phyloP scores from a whole-genome alignment of 1,139 yeast species.

The Suhomyces wounanorum region DNA sequence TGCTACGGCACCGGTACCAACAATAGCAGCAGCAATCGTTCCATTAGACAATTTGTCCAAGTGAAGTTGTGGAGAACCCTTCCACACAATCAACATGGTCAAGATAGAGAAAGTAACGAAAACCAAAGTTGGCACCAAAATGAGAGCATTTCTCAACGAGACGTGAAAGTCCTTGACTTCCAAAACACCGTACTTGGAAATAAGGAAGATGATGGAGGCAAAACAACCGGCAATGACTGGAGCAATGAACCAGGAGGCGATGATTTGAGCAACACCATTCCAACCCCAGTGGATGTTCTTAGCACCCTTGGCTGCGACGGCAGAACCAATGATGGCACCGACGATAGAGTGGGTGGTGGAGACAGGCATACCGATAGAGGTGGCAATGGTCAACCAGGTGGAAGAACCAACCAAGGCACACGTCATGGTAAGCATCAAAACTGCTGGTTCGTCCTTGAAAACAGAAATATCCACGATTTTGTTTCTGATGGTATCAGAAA shows the following conservation, averaged over 20 bases:
- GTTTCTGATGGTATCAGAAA: slow-evolving; percentile 66
- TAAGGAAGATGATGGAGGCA: slow-evolving; percentile 58
- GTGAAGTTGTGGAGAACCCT: slow-evolving; percentile 69
- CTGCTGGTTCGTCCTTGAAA: slow-evolving; percentile 62
- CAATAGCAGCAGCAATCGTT: slow-evolving; percentile 56
- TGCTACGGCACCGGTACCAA: slow-evolving; percentile 66
- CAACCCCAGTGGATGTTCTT: slow-evolving; percentile 70
- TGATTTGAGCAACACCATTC: slow-evolving; percentile 69
- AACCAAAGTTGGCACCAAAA: slow-evolving; percentile 62
- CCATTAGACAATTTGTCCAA: slow-evolving; percentile 53
- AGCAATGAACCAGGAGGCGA: slow-evolving; percentile 82
- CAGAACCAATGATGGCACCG: slow-evolving; percentile 75
- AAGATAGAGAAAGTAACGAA: slow-evolving; percentile 62
- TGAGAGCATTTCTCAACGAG: slow-evolving; percentile 55
- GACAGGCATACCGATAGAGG: slow-evolving; percentile 70
- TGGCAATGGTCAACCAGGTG: slow-evolving; percentile 68
- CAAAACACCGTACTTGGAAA: slow-evolving; percentile 61
- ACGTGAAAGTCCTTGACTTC: slow-evolving; percentile 51
- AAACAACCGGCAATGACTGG: slow-evolving; percentile 71
- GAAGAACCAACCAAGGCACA: slow-evolving; percentile 80
- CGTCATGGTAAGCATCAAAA: slow-evolving; percentile 72
- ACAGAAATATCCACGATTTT: slow-evolving; percentile 56
- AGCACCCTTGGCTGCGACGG: slow-evolving; percentile 70
- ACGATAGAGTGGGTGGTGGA: slow-evolving; percentile 81
- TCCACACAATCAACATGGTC: slow-evolving; percentile 65